Percentiles rank a stretch among this genome's conserved stretches.
Conservation (phyloP, 164 flowering plant species). For the Euptelea pleiosperma region DNA sequence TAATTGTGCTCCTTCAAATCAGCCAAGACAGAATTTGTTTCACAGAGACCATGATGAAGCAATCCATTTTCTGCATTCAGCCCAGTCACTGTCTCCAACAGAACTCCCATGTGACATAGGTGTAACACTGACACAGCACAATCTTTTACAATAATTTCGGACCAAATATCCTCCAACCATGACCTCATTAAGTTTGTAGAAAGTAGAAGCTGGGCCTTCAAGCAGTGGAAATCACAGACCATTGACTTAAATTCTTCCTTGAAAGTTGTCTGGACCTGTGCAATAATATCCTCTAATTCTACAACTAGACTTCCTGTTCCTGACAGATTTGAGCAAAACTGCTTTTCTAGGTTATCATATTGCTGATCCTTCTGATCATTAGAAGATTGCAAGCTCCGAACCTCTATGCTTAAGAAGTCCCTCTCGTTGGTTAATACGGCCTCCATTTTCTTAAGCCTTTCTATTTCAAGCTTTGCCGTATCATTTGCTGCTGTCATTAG, state of each 20-base stretch:
- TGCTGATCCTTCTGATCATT: conserved; percentile 38
- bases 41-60: conserved; percentile 71
- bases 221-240: conserved; percentile 35
- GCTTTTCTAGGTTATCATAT: conserved; percentile 42
- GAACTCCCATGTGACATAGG: conserved; percentile 83
- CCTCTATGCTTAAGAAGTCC: conserved; percentile 36
- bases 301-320: conserved; percentile 35
- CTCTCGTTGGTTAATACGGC: conserved; percentile 33
- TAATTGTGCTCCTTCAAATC: conserved; percentile 63
- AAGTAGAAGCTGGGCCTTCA: conserved; percentile 47
- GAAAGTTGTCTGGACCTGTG: conserved; percentile 31
- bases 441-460: conserved; percentile 40
- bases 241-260: conserved; percentile 39
- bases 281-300: conserved; percentile 47
- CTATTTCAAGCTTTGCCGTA: conserved; percentile 55
- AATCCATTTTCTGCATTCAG: conserved; percentile 84
- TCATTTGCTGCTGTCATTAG: conserved; percentile 74
- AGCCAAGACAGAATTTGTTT: conserved; percentile 57
- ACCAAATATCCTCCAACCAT: conserved; percentile 81
- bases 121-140: conserved; percentile 80
- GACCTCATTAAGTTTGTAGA: conserved; percentile 42
- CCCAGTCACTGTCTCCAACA: conserved; percentile 75
- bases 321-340: conserved; percentile 29
- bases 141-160: conserved; percentile 80
- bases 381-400: conserved; percentile 42